Percentiles rank a stretch among this genome's conserved stretches.
These are phyloP conservation scores for Leucoagaricus sp. DNA, from an alignment of 1,284 basidiomycete species.

Conservation along the genomic window DNA sequence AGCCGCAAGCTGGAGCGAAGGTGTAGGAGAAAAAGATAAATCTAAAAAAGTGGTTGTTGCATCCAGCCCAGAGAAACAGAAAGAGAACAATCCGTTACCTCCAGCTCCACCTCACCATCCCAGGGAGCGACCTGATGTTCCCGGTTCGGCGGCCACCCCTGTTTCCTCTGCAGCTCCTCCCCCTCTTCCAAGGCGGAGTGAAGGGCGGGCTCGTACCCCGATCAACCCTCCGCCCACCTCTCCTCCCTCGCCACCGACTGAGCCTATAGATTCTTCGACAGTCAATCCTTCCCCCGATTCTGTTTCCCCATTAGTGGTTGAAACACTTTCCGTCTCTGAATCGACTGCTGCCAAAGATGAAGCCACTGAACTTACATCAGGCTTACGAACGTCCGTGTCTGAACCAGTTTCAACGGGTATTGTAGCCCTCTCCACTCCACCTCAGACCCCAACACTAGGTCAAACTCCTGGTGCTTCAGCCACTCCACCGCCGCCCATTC, in stretches of 20 bases:
- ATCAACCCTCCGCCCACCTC: slow-evolving; percentile 6
- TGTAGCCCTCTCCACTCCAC: neutral
- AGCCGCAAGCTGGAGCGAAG: slow-evolving; percentile 51
- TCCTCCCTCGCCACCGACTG: neutral
- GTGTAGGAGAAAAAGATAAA: slow-evolving; percentile 39
- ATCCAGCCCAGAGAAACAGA: neutral
- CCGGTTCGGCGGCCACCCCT: slow-evolving; percentile 13
- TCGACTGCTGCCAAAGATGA: too few relatives aligned
- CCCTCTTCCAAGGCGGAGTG: slow-evolving; percentile 37
- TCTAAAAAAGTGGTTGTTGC: slow-evolving; percentile 16
- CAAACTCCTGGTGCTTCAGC: neutral
- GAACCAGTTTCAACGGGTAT: neutral
- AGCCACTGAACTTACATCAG: too few relatives aligned
- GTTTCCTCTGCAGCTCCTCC: slow-evolving; percentile 26
- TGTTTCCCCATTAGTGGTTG: too few relatives aligned
- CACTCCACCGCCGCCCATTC: slow-evolving; percentile 12
- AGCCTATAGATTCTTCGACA: slow-evolving; percentile 1
- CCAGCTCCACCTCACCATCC: slow-evolving; percentile 18
- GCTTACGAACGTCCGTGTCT: too few relatives aligned
- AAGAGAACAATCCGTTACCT: slow-evolving; percentile 10
- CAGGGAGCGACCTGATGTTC: neutral
- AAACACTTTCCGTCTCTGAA: too few relatives aligned
- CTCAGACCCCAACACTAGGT: slow-evolving; percentile 4
- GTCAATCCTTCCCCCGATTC: neutral
- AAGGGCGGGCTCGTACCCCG: slow-evolving; percentile 28